Base-by-base conservation (phyloP, 2,329 filamentous ascomycete species). In the Alternaria longipes region DNA sequence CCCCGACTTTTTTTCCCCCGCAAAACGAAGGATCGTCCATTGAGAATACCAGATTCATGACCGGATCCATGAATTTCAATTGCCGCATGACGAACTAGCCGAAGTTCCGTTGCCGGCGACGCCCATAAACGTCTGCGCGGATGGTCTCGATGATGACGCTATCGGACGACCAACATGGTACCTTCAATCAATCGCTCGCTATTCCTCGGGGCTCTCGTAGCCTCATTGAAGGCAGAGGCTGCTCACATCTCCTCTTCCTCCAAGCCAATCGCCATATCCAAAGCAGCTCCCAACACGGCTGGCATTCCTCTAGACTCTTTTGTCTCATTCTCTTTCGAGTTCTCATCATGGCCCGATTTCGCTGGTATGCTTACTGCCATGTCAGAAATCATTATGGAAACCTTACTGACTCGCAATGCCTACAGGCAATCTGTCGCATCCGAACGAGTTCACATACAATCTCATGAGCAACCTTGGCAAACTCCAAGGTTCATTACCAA, bases 401-500 rank as follows among this genome's bases (percentile, higher is more conserved):
- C 6, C 6, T 16, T 36, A 7, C 32, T 36, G 3, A 59, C 16
- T 3, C 9, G 20, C 14, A 16, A 22, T 7, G 20, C n/a, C 12
- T 26, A 2, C 14, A 20, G 83, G 86, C 18, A 88, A 87, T 67
- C 70, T 74, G 4, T 84, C 85, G 0, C 67, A 73, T 9, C 87
- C 88, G 2, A 89, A 89, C 66, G 79, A 71, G 0, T 90, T 87
- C 73, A 88, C 86, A 0, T 81, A 87, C 62, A 87, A 86, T 50
- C 80, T 90, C 8, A 75, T 90, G 34, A 81, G 84, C 40, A 89
- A 88, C 56, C 68, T 90, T 24, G 85, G 80, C 1, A 73, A 81
- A 18, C 67, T 89, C 3, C 81, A 80, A 16, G 86, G 86, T 6
- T 81, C 80, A 4, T 87, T 87, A 62, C 87, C 87, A 1, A 83